Conservation (phyloP, 108 stramenopile genomes). For the Hondaea fermentalgiana region DNA sequence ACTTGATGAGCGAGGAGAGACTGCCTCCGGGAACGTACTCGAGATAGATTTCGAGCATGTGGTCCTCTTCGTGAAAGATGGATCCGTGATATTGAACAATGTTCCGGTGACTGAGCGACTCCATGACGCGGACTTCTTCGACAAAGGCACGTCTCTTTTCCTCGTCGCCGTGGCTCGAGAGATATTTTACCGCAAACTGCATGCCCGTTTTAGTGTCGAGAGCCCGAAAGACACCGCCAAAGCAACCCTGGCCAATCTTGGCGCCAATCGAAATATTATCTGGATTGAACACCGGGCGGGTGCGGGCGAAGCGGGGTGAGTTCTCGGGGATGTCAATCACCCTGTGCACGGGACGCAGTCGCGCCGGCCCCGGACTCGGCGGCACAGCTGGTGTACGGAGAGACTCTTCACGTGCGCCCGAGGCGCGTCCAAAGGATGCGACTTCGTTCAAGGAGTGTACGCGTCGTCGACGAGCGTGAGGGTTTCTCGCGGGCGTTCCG, state of each 20-base stretch:
- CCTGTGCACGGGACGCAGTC: too few relatives aligned
- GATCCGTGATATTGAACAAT: constrained; percentile 51
- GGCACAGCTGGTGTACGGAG: too few relatives aligned
- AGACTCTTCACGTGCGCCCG: too few relatives aligned
- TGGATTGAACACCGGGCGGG: background rate
- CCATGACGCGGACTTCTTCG: constrained; percentile 47
- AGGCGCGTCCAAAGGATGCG: too few relatives aligned
- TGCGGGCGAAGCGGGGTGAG: too few relatives aligned
- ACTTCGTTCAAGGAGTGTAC: too few relatives aligned
- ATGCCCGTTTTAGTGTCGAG: background rate
- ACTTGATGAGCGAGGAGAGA: constrained; percentile 36
- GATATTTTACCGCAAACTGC: background rate
- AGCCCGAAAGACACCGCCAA: background rate
- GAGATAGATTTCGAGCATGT: constrained; percentile 42
- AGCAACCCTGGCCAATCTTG: background rate
- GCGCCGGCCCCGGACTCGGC: too few relatives aligned
- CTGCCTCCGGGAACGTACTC: constrained; percentile 51
- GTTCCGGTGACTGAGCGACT: constrained; percentile 37
- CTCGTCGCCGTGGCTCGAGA: background rate
- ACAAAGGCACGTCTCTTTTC: background rate
- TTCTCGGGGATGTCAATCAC: too few relatives aligned
- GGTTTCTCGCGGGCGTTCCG: too few relatives aligned
- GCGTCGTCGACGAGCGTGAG: too few relatives aligned
- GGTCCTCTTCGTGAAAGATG: background rate
- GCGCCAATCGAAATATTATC: background rate